Evolutionary conservation across 495 filamentous ascomycete genomes (phyloP), one percentile per base, ranked within the genome.

Genomic region (Annulohypoxylon stygium): DNA sequence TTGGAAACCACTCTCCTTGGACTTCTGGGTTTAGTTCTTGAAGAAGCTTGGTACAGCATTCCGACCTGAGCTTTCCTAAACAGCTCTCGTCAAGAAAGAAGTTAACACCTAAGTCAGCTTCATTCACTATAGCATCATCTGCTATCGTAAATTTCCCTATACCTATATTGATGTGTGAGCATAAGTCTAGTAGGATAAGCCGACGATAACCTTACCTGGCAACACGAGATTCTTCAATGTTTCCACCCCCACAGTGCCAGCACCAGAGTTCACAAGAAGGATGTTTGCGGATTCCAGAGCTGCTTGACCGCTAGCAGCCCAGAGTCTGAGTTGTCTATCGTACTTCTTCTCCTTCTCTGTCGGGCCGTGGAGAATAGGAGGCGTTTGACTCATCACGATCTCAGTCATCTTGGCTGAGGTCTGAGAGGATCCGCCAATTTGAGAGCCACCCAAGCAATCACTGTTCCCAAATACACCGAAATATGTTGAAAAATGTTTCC

Each of bases 1-100:
- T 82, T 5, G 83, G 84, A 55, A 81, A 85, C 84, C 84, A 90
- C 64, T 86, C 78, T 20, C 94, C 95, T 53, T 93, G 81, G 14
- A 97, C 95, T 76, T 98, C 97, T n/a, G 96, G 96, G 78, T 99
- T 99, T 54, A 99, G 83, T 83, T 99, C 96, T 74, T 88, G 86
- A 61, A 99, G 82, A 53, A 94, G 83, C 65, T 88, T 89, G 61
- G 91, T 92, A 37, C 90, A 89, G 72, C 91, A 88, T 76, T 93
- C 90, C 9, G 96, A 92, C 70, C 97, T 89, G n/a, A 90, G 88
- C 75, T 89, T 90, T 16, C 95, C 95, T 51, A 97, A 76, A 62
- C 90, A 91, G 23, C 86, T 83, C 71, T 93, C 89, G 69, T 97
- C 93, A 9, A 98, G 84, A 71, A 99, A 98, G 87, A 99, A 99